Conservation (phyloP, 441 rosid species). For the Aquilaria agallochum region DNA sequence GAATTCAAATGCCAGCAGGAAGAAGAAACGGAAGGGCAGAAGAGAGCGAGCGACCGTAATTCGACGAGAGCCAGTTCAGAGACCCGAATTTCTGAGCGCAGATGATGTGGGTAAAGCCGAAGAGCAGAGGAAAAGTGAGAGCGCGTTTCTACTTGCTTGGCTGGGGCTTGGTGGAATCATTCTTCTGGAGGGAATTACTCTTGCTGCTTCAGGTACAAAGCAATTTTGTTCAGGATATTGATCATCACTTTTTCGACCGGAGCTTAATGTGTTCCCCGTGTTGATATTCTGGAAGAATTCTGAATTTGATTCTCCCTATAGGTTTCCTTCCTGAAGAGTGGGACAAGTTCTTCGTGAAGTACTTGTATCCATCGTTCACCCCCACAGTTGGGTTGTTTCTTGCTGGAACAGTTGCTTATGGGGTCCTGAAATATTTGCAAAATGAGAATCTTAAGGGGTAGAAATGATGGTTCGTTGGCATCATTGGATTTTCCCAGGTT, state of each 20-base stretch:
- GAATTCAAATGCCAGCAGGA: constrained; percentile 20
- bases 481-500: constrained; percentile 10
- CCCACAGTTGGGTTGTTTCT: constrained; percentile 71
- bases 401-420: constrained; percentile 79
- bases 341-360: constrained; percentile 82
- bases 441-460: constrained; percentile 64
- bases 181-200: constrained; percentile 62
- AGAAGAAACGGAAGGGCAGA: constrained; percentile 42
- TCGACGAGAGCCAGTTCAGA: constrained; percentile 66
- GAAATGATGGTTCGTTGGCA: constrained; percentile 26
- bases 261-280: no score
- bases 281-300: no score
- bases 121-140: constrained; percentile 63
- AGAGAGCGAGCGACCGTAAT: constrained; percentile 50
- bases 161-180: constrained; percentile 75
- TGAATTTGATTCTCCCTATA: constrained; percentile 18
- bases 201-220: constrained; percentile 68
- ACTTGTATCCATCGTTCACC: constrained; percentile 78
- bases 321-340: constrained; percentile 84
- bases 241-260: no score
- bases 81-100: constrained; percentile 46
- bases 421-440: constrained; percentile 75
- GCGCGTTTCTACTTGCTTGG: constrained; percentile 89
- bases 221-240: no score
- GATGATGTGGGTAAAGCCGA: constrained; percentile 53